These are phyloP conservation scores for Arthrocladium fulminans DNA, from an alignment of 2,329 filamentous ascomycete genomes.

Conservation along the genomic window DNA sequence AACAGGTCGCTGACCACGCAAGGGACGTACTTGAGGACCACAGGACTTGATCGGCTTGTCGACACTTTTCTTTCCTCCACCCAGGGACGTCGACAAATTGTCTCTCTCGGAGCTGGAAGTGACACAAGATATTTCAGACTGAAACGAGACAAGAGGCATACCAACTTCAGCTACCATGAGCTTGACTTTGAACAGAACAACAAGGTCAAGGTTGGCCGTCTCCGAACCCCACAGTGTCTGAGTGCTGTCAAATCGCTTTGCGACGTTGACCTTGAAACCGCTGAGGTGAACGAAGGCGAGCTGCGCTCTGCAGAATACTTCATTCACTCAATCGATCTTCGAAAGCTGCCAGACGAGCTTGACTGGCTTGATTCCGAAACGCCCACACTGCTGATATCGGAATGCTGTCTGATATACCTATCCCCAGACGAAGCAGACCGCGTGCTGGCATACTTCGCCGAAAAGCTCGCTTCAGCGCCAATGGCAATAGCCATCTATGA, in stretches of 20 bases:
- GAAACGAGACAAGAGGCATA: constrained; percentile 23
- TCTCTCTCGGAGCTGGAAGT: constrained; percentile 87
- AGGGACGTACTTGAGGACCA: constrained; percentile 91
- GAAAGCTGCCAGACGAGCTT: constrained; percentile 41
- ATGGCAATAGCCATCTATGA: constrained; percentile 73
- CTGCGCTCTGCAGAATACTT: constrained; percentile 42
- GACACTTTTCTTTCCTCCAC: constrained; percentile 48
- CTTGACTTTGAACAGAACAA: constrained; percentile 76
- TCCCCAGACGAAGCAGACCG: constrained; percentile 53
- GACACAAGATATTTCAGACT: constrained; percentile 83
- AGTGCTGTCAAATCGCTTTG: constrained; percentile 24
- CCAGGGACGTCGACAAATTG: constrained; percentile 54
- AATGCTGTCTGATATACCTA: constrained; percentile 92
- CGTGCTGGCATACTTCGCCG: constrained; percentile 59
- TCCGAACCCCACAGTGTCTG: constrained; percentile 19
- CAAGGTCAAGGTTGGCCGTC: constrained; percentile 49
- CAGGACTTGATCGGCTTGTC: constrained; percentile 71
- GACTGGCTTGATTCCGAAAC: constrained; percentile 44
- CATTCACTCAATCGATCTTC: constrained; percentile 61
- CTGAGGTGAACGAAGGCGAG: constrained; percentile 28
- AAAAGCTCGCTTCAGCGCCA: constrained; percentile 40
- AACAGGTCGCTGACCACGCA: constrained; percentile 10
- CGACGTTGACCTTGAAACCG: constrained; percentile 24
- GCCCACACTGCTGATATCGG: constrained; percentile 80
- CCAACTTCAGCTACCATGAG: constrained; percentile 70